phyloP scores from a whole-genome alignment of 306 rosid species.

The Ceratonia siliqua region DNA sequence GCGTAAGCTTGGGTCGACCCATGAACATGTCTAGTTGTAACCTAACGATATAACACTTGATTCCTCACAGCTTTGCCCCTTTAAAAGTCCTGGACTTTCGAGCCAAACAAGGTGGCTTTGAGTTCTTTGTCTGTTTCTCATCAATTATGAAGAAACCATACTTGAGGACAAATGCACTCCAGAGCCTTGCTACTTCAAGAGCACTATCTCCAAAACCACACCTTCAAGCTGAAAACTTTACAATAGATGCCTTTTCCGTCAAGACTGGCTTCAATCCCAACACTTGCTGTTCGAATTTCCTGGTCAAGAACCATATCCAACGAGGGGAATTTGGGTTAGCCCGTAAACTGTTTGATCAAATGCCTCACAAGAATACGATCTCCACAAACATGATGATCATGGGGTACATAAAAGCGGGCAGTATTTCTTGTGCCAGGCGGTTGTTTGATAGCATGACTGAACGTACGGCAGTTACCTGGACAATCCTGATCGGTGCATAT shows the following conservation, averaged over 20 bases:
- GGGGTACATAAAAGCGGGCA: slow-evolving; percentile 64
- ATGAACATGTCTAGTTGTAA: too few species aligned
- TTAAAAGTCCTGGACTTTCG: background rate
- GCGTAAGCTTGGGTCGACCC: too few species aligned
- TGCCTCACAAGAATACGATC: slow-evolving; percentile 62
- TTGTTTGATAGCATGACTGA: slow-evolving; percentile 62
- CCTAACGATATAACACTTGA: too few species aligned
- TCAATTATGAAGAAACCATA: slow-evolving; percentile 44
- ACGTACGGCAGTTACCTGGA: slow-evolving; percentile 75
- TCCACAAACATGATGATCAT: slow-evolving; percentile 66
- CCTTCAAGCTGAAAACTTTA: slow-evolving; percentile 28
- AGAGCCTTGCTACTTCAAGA: slow-evolving; percentile 26
- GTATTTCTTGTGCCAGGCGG: slow-evolving; percentile 54
- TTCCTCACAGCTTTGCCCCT: background rate
- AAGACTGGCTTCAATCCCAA: slow-evolving; percentile 70
- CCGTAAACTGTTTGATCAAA: slow-evolving; percentile 67
- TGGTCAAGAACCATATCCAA: slow-evolving; percentile 33
- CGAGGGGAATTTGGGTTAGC: slow-evolving; percentile 56
- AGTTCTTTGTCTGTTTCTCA: background rate
- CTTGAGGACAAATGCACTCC: slow-evolving; percentile 22
- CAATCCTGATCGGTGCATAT: slow-evolving; percentile 72
- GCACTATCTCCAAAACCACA: slow-evolving; percentile 33
- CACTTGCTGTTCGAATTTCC: slow-evolving; percentile 68
- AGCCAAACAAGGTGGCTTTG: slow-evolving; percentile 8
- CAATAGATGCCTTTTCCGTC: slow-evolving; percentile 63